phyloP scores from a whole-genome alignment of 2,329 filamentous ascomycete genomes.

The Fusarium miscanthi region DNA sequence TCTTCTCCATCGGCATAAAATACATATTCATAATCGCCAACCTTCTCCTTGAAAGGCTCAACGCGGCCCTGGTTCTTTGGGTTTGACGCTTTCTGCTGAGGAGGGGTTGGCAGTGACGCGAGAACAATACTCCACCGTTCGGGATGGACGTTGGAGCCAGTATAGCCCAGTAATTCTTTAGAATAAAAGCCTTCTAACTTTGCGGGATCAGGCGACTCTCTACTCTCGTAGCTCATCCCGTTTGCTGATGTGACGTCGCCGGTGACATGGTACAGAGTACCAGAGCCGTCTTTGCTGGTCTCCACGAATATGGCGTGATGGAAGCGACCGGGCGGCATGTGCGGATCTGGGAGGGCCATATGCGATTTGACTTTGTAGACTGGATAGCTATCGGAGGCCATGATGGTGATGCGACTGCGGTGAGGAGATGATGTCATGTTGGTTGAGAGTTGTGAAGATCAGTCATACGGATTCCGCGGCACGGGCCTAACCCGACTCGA shows the following conservation, averaged over 20 bases:
- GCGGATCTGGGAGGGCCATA: neutral
- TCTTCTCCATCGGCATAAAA: neutral
- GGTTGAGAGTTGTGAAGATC: neutral
- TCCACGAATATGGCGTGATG: neutral
- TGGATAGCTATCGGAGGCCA: neutral
- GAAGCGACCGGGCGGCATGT: neutral
- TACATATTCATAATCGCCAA: accelerated
- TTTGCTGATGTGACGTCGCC: neutral
- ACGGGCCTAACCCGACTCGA: no score
- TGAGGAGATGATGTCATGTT: neutral
- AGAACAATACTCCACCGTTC: neutral
- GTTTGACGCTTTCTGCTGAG: neutral
- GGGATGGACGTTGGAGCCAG: accelerated
- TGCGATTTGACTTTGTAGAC: neutral
- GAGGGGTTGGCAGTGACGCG: neutral
- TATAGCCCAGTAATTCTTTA: neutral
- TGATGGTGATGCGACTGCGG: neutral
- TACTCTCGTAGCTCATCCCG: neutral
- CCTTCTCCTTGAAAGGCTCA: neutral
- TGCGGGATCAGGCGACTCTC: accelerated
- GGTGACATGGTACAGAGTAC: neutral
- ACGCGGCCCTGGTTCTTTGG: accelerated
- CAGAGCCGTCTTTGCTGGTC: accelerated
- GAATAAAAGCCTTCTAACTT: accelerated
- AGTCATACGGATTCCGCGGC: neutral